These are phyloP conservation scores for Lachnellula suecica DNA, from an alignment of 2,329 filamentous ascomycete genomes.

Conservation along the genomic window DNA sequence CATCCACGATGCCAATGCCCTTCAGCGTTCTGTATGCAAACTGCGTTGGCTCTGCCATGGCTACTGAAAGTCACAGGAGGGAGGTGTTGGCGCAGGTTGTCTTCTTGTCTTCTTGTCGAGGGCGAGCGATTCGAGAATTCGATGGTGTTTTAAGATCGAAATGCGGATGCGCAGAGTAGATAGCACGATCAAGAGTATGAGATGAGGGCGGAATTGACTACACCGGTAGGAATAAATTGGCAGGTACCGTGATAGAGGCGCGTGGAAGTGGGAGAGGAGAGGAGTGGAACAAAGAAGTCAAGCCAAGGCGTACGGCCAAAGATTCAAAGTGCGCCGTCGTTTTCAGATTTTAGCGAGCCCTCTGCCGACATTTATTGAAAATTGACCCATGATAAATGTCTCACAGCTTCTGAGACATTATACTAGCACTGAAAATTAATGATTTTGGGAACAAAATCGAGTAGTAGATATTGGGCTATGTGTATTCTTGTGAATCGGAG, in stretches of 20 bases:
- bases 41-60: slow-evolving; percentile 91
- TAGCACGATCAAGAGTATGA: slow-evolving; percentile 20
- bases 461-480: no score
- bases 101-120: slow-evolving; percentile 21
- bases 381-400: no score
- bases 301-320: neutral
- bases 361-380: no score
- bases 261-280: slow-evolving; percentile 18
- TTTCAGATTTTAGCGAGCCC: no score
- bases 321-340: no score
- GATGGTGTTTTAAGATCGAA: slow-evolving; percentile 1
- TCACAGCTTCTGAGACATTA: no score
- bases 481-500: no score
- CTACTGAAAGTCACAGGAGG: slow-evolving; percentile 77
- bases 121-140: slow-evolving; percentile 1
- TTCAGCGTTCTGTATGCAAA: slow-evolving; percentile 97
- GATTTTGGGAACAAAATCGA: no score
- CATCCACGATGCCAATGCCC: slow-evolving; percentile 91
- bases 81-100: slow-evolving; percentile 24
- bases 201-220: slow-evolving; percentile 25
- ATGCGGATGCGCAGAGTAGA: slow-evolving; percentile 12
- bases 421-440: no score
- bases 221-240: slow-evolving; percentile 29
- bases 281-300: slow-evolving; percentile 7
- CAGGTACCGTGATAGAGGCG: slow-evolving; percentile 24